phyloP scores from a whole-genome alignment of 805 yeast species.

The Kuraishia ogatae region DNA sequence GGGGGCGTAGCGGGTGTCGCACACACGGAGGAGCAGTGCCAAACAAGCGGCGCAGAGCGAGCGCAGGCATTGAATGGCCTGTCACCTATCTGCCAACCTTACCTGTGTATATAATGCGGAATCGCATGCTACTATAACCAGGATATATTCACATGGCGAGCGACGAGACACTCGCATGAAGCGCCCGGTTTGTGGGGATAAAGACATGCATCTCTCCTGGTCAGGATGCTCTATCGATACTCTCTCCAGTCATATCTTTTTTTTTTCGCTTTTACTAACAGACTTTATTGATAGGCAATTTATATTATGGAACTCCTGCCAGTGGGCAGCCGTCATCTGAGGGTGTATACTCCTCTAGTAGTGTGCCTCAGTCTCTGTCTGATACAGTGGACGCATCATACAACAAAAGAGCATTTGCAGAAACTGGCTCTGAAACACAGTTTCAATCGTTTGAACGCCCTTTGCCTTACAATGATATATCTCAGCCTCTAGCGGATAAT shows the following conservation, averaged over 20 bases:
- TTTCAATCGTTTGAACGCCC: neutral
- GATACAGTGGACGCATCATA: neutral
- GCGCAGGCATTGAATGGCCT: no score
- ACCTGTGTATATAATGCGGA: neutral
- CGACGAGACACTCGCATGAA: neutral
- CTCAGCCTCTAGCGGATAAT: neutral
- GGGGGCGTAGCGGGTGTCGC: no score
- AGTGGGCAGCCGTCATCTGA: neutral
- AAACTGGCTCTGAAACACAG: neutral
- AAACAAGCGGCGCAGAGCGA: no score
- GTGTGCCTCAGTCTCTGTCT: neutral
- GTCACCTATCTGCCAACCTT: neutral
- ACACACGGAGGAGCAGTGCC: no score
- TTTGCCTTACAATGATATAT: neutral
- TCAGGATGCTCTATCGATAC: no score
- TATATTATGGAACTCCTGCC: neutral
- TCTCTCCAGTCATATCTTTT: no score
- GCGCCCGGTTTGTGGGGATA: neutral
- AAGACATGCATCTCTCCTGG: neutral
- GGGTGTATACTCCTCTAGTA: neutral
- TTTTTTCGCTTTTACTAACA: neutral
- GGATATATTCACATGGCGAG: neutral
- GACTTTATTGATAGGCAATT: neutral
- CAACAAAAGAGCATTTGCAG: neutral
- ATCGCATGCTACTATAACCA: no score